Evolutionary conservation across 2,329 filamentous ascomycete species (phyloP).

Genomic region (Nectriaceae sp.): DNA sequence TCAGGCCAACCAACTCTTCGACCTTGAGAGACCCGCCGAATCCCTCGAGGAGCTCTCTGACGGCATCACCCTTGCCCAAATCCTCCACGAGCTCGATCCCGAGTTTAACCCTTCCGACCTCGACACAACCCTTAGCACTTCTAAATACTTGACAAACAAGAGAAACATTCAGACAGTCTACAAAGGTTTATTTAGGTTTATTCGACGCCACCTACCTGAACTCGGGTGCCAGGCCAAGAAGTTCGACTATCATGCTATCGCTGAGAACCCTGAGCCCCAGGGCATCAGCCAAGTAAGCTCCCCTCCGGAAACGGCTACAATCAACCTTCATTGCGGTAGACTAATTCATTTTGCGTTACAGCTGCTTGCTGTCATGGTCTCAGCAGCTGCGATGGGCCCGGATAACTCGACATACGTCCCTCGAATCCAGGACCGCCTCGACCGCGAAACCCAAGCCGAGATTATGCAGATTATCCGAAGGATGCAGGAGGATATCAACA

Average conservation of each 20-base stretch:
- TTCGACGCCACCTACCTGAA: constrained; percentile 53
- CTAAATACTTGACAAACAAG: constrained; percentile 50
- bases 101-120: constrained; percentile 58
- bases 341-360: constrained; percentile 41
- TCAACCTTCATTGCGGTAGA: constrained; percentile 5
- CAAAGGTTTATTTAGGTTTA: constrained; percentile 56
- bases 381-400: constrained; percentile 60
- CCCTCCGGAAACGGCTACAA: not conserved
- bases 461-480: constrained; percentile 48
- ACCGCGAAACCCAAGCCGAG: constrained; percentile 44
- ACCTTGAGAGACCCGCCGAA: constrained; percentile 47
- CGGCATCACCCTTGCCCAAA: constrained; percentile 54
- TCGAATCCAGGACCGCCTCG: constrained; percentile 43
- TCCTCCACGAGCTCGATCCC: constrained; percentile 59
- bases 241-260: constrained; percentile 59
- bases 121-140: constrained; percentile 45
- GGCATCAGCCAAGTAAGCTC: constrained; percentile 53
- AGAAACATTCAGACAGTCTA: constrained; percentile 56
- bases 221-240: constrained; percentile 54
- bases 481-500: constrained; percentile 41
- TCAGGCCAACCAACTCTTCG: constrained; percentile 43
- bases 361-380: constrained; percentile 64
- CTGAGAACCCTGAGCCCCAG: constrained; percentile 56
- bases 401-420: constrained; percentile 56
- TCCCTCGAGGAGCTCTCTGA: constrained; percentile 55